These are phyloP conservation scores for Monilinia polystroma DNA, from an alignment of 2,329 filamentous ascomycete genomes.

Conservation along the genomic window DNA sequence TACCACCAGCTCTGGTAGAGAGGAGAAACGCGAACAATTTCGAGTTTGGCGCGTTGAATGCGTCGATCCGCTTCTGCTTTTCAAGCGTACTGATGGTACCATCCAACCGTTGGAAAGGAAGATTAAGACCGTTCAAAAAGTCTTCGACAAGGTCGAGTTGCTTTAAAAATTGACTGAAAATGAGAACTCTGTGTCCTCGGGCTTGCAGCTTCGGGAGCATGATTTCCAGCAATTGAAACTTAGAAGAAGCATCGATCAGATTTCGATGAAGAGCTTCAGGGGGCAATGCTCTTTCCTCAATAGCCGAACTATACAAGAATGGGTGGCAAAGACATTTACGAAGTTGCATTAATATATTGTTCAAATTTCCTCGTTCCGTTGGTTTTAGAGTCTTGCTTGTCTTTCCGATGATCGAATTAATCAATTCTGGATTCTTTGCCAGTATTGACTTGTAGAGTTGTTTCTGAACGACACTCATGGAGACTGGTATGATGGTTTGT, in stretches of 20 bases:
- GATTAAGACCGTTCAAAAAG: constrained; percentile 74
- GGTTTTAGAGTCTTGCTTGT: constrained; percentile 57
- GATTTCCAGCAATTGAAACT: constrained; percentile 77
- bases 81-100: constrained; percentile 77
- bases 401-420: constrained; percentile 79
- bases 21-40: constrained; percentile 85
- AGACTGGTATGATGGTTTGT: constrained; percentile 93
- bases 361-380: constrained; percentile 75
- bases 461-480: constrained; percentile 91
- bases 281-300: constrained; percentile 76
- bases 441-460: constrained; percentile 93
- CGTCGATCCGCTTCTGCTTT: constrained; percentile 93
- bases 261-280: constrained; percentile 68
- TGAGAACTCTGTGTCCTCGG: constrained; percentile 83
- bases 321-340: constrained; percentile 94
- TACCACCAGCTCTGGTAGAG: constrained; percentile 90
- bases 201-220: constrained; percentile 86
- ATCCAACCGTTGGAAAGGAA: constrained; percentile 78
- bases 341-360: constrained; percentile 93
- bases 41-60: constrained; percentile 84
- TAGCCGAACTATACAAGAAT: constrained; percentile 86
- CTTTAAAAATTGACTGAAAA: constrained; percentile 93
- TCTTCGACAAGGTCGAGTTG: constrained; percentile 91
- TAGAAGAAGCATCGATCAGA: constrained; percentile 86
- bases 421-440: constrained; percentile 83